Evolutionary conservation across 2,329 filamentous ascomycete species (phyloP).

Genomic region (Xylariales sp.): DNA sequence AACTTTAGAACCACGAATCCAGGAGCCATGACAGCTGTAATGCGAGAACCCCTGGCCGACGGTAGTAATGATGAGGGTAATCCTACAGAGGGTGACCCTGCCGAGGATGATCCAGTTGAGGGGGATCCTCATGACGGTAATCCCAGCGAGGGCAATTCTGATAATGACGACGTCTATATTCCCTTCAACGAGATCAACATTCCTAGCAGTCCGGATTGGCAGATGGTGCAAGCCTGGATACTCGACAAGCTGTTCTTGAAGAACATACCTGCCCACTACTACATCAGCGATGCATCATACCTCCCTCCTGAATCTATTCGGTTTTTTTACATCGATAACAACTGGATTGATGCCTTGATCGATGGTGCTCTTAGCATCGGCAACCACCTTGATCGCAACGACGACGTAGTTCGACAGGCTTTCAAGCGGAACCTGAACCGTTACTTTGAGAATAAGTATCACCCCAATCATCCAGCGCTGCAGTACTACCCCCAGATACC

Average conservation of each 20-base stretch:
- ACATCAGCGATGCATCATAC: neutral
- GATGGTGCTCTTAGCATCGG: constrained; percentile 9
- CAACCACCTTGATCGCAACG: neutral
- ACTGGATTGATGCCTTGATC: constrained; percentile 4
- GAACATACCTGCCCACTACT: neutral
- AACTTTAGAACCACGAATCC: too few relatives aligned
- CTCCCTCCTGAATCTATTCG: neutral
- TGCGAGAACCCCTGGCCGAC: too few relatives aligned
- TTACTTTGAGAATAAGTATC: neutral
- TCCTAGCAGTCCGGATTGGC: neutral
- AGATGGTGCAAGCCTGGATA: neutral
- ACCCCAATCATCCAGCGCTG: neutral
- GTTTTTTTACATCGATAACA: constrained; percentile 11
- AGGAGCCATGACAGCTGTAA: too few relatives aligned
- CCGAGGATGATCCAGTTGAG: too few relatives aligned
- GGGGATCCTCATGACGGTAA: too few relatives aligned
- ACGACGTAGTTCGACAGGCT: too few relatives aligned
- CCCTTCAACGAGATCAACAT: constrained; percentile 4
- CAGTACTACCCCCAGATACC: neutral
- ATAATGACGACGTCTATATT: neutral
- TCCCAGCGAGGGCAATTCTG: too few relatives aligned
- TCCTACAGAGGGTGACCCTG: too few relatives aligned
- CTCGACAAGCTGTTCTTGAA: neutral
- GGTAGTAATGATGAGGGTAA: too few relatives aligned
- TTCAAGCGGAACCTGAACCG: too few relatives aligned